Evolutionary conservation across 2,329 filamentous ascomycete species (phyloP).

Genomic region (Camillea tinctor): DNA sequence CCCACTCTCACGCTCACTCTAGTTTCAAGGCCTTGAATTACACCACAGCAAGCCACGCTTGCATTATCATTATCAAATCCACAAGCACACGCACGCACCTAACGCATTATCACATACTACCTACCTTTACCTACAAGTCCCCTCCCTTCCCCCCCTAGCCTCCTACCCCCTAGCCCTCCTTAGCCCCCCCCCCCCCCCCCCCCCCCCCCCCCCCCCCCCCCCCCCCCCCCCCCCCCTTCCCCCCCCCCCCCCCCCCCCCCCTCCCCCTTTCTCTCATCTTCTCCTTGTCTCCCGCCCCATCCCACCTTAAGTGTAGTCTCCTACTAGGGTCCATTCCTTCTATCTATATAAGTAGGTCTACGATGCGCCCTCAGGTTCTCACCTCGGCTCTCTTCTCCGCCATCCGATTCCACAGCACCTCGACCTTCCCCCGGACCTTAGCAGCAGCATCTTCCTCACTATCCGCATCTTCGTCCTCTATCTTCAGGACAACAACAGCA

Average conservation of each 20-base stretch:
- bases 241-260: no score
- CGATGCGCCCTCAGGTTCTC: constrained; percentile 28
- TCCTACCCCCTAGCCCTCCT: no score
- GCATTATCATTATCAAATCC: not conserved
- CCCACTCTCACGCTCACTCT: not conserved
- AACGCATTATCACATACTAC: no score
- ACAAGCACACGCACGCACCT: not conserved
- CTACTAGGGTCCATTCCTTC: not conserved
- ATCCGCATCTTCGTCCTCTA: constrained; percentile 5
- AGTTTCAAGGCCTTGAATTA: not conserved
- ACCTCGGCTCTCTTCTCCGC: constrained; percentile 26
- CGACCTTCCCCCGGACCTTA: constrained; percentile 10
- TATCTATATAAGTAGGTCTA: constrained; percentile 23
- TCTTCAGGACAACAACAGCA: constrained; percentile 4
- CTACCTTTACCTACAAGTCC: no score
- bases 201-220: no score
- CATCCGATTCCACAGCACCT: constrained; percentile 14
- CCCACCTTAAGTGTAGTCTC: not conserved
- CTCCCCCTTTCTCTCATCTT: not conserved
- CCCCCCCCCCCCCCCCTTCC: no score
- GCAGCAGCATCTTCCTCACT: constrained; percentile 10
- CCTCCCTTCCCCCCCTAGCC: no score
- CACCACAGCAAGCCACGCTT: not conserved
- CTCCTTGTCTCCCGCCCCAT: not conserved
- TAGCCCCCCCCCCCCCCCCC: no score